These are phyloP conservation scores for Ophidiomyces ophidiicola DNA, from an alignment of 2,329 filamentous ascomycete species.

Conservation along the genomic window DNA sequence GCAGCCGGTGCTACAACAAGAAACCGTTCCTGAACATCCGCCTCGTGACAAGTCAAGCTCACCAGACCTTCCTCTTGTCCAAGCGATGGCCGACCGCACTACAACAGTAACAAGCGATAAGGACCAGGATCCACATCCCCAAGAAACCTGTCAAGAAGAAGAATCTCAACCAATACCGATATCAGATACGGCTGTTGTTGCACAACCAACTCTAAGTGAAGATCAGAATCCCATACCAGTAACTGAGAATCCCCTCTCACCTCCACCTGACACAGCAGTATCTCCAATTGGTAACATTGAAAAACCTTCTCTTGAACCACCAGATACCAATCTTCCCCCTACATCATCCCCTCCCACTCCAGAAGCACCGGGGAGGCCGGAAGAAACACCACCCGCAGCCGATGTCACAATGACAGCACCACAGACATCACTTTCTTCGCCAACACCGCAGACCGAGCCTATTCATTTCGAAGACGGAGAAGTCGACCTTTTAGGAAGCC, in stretches of 20 bases:
- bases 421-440: neutral
- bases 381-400: neutral
- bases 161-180: slow-evolving; percentile 6
- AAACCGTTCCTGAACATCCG: slow-evolving; percentile 2
- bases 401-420: neutral
- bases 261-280: too few species aligned
- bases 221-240: too few species aligned
- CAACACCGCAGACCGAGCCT: neutral
- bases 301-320: too few species aligned
- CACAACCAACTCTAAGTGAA: too few species aligned
- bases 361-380: neutral
- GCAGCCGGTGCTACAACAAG: neutral
- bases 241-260: too few species aligned
- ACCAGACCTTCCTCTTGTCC: slow-evolving; percentile 4
- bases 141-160: neutral
- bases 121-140: slow-evolving; percentile 1
- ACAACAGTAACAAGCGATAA: slow-evolving; percentile 17
- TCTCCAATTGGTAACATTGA: too few species aligned
- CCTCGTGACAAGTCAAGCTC: slow-evolving; percentile 1
- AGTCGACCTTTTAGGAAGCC: slow-evolving; percentile 36
- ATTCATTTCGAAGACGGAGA: slow-evolving; percentile 26
- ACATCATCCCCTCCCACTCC: neutral
- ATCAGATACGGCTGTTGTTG: slow-evolving; percentile 3
- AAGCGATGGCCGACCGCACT: neutral
- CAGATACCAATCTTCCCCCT: too few species aligned